phyloP scores from a whole-genome alignment of 257 asterid genomes.

The Solanum chilense region DNA sequence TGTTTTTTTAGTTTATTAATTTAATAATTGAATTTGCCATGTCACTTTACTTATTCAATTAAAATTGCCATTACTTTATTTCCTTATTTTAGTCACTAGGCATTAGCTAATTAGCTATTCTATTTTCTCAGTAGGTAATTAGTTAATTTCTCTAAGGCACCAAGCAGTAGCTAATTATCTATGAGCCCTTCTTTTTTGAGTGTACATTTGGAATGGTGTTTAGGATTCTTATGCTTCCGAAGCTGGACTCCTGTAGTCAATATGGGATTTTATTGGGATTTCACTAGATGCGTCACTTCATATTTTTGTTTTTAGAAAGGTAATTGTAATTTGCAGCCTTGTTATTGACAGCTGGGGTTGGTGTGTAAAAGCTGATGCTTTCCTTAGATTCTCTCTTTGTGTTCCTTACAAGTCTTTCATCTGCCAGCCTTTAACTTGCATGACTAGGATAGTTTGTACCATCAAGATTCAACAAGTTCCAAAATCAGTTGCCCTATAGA shows the following conservation, averaged over 20 bases:
- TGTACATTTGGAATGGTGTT: neutral
- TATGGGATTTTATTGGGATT: neutral
- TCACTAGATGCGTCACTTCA: neutral
- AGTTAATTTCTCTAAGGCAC: neutral
- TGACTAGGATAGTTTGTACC: neutral
- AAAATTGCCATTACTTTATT: neutral
- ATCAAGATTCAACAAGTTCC: neutral
- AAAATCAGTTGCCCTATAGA: neutral
- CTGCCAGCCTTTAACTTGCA: neutral
- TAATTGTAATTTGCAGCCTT: neutral
- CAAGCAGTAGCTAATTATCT: neutral
- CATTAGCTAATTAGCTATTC: neutral
- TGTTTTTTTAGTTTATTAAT: neutral
- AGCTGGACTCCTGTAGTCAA: neutral
- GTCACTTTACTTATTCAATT: neutral
- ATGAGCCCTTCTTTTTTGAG: neutral
- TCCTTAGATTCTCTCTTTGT: neutral
- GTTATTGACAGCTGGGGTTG: neutral
- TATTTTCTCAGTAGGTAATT: neutral
- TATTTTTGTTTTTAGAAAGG: neutral
- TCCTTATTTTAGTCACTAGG: neutral
- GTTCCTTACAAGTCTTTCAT: neutral
- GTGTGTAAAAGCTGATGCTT: neutral
- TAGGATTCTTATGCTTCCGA: neutral
- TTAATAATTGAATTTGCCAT: neutral